Evolutionary conservation across 176 grass and related monocot genomes (phyloP).

Genomic region (Metroxylon sagu): DNA sequence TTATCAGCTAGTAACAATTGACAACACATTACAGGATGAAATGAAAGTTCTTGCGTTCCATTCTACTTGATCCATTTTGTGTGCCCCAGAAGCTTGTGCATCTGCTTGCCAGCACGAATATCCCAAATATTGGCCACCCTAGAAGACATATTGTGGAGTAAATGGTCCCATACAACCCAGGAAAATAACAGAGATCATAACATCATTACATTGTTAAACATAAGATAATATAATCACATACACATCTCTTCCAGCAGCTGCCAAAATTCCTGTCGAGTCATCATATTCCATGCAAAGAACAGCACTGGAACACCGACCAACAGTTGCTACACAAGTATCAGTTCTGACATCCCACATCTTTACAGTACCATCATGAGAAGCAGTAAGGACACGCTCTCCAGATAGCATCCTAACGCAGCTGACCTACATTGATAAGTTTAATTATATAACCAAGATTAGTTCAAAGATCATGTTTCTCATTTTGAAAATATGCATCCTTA

Average conservation of each 20-base stretch:
- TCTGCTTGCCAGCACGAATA: conserved; percentile 79
- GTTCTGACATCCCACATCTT: conserved; percentile 99
- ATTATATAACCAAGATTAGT: neutral
- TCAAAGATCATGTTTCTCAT: neutral
- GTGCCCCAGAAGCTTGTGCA: conserved; percentile 95
- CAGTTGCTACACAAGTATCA: conserved; percentile 95
- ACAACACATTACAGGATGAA: conserved; percentile 6
- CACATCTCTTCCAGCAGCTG: conserved; percentile 92
- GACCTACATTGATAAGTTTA: conserved; percentile 38
- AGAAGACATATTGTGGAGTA: neutral
- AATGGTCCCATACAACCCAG: neutral
- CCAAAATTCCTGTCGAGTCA: conserved; percentile 81
- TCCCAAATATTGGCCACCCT: conserved; percentile 96
- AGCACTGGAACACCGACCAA: conserved; percentile 81
- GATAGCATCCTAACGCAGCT: conserved; percentile 96
- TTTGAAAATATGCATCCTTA: no score
- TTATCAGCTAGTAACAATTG: neutral
- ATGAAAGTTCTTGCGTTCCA: neutral
- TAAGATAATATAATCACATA: conserved; percentile 29
- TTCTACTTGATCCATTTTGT: conserved; percentile 96
- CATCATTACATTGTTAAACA: no score
- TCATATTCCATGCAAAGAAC: conserved; percentile 98
- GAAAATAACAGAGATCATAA: no score
- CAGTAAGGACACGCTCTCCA: conserved; percentile 91
- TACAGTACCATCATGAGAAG: conserved; percentile 86